Percentiles rank a stretch among this genome's conserved stretches.
These are phyloP conservation scores for Coffea canephora DNA, from an alignment of 257 asterid genomes.

Conservation along the genomic window DNA sequence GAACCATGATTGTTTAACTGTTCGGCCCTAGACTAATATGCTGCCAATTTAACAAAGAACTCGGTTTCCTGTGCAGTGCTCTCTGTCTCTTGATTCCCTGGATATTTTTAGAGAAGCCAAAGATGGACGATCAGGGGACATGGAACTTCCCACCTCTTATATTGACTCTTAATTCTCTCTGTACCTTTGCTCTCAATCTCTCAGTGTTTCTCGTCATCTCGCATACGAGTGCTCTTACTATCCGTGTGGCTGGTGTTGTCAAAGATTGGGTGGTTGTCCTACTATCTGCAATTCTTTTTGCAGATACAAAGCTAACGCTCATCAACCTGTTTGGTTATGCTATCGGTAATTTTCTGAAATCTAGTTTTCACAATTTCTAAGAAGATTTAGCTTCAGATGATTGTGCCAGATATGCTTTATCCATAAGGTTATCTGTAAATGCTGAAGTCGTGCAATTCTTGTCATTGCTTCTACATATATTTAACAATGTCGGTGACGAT, in stretches of 20 bases:
- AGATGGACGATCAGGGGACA: slow-evolving; percentile 70
- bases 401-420: not conserved
- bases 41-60: slow-evolving; percentile 5
- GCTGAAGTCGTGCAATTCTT: not conserved
- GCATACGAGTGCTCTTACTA: slow-evolving; percentile 95
- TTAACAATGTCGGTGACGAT: not conserved
- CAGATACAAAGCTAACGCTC: slow-evolving; percentile 79
- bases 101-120: slow-evolving; percentile 90
- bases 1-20: not conserved
- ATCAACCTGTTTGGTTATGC: slow-evolving; percentile 92
- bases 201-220: slow-evolving; percentile 96
- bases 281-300: slow-evolving; percentile 85
- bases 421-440: not conserved
- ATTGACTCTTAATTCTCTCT: slow-evolving; percentile 70
- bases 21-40: not conserved
- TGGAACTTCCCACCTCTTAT: slow-evolving; percentile 77
- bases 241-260: slow-evolving; percentile 99
- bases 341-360: slow-evolving; percentile 51
- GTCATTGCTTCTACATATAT: not conserved
- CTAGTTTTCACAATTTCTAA: not conserved
- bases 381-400: not conserved
- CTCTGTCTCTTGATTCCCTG: slow-evolving; percentile 91
- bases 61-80: slow-evolving; percentile 61
- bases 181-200: slow-evolving; percentile 94
- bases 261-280: slow-evolving; percentile 99